Evolutionary conservation across 768 basidiomycete genomes (phyloP).

Genomic region (Cystoderma amianthinum): DNA sequence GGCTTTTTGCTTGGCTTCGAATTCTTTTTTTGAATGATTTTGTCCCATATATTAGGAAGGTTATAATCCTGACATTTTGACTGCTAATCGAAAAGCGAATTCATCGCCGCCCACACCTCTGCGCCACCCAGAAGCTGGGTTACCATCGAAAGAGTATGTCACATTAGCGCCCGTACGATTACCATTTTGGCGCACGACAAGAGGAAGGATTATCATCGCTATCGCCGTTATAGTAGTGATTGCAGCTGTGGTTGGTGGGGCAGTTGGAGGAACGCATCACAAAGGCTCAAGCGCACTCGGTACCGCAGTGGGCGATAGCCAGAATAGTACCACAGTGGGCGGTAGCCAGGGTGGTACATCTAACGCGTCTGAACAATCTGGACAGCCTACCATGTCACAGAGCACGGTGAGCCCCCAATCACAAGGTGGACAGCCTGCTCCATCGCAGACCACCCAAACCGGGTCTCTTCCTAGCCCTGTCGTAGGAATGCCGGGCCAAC

Average conservation of each 20-base stretch:
- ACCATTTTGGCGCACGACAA: conserved; percentile 37
- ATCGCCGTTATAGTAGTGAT: conserved; percentile 33
- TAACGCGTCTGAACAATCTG: background rate
- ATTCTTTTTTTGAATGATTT: background rate
- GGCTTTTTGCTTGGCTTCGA: no score
- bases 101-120: conserved; percentile 8
- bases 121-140: conserved; percentile 6
- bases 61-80: conserved; percentile 18
- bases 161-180: background rate
- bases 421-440: background rate
- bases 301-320: background rate
- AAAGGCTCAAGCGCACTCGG: conserved; percentile 7
- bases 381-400: background rate
- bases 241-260: conserved; percentile 43
- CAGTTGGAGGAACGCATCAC: conserved; percentile 39
- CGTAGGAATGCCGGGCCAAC: no score
- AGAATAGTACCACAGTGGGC: background rate
- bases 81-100: conserved; percentile 7
- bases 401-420: background rate
- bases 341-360: background rate
- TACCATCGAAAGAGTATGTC: background rate
- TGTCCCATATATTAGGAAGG: conserved; percentile 11
- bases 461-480: background rate
- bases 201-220: conserved; percentile 33
- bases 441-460: background rate